Base-by-base conservation (phyloP, 2,329 filamentous ascomycete genomes). In the Diaporthe sp. region DNA sequence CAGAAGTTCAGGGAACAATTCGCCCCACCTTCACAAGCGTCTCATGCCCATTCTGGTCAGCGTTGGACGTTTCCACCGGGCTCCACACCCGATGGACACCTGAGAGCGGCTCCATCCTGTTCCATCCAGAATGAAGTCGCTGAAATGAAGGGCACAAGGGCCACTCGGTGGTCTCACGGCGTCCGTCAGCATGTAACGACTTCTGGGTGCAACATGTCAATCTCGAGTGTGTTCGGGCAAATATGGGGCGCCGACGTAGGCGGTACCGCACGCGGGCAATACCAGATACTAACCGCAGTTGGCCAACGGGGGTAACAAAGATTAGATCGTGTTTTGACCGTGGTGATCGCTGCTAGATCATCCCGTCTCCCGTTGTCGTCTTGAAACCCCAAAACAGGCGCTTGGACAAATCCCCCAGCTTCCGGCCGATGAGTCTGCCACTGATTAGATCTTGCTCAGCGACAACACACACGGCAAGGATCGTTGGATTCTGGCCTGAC, bases 141-240 rank as follows among this genome's bases (percentile, higher is more conserved):
- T 70, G 65, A 70, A 42, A 70, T 70, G 65, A 70, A 70, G 46
- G 72, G 28, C 62, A 74, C 72, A 75, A 55, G 46, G 68, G 44
- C 61, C 37, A 67, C 51, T 25, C 25, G 55, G 71, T 75, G 73
- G 51, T 72, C 73, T 75, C 65, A 74, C 51, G 42, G n/a, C 73
- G 34, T 60, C 57, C 73, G 73, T 75, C 73, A 72, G 72, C 68
- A 72, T 72, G 73, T 72, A 61, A 71, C 73, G 65, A 72, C 62
- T 55, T 42, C 46, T 72, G 28, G 61, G 68, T 61, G 46, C 58
- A 55, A 70, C 65, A 42, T 70, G 49, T 70, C 49, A 70, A 70
- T 70, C 49, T 70, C 65, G 65, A 70, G 34, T 55, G 49, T 70
- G 31, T 31, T 70, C 65, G 65, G 65, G 65, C 65, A 70, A 55